A percentile compares a stretch with the other conserved stretches of the same genome.
These are phyloP conservation scores for Metschnikowia matae DNA, from an alignment of 805 yeast genomes.

Conservation along the genomic window DNA sequence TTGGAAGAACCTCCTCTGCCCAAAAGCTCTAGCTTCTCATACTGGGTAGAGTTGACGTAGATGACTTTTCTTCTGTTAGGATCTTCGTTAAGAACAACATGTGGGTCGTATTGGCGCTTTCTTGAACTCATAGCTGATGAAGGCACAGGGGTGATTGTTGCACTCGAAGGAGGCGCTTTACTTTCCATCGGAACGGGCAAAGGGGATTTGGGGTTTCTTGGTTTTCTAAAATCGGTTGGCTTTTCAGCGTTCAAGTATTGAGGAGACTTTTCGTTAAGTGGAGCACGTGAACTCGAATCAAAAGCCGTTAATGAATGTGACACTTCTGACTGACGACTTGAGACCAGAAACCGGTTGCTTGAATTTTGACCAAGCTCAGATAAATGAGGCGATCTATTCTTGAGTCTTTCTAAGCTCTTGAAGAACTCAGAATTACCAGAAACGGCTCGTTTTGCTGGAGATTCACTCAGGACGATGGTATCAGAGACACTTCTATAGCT, in stretches of 20 bases:
- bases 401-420: constrained; percentile 15
- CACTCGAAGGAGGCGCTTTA: constrained; percentile 5
- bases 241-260: constrained; percentile 11
- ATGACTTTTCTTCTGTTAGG: constrained; percentile 26
- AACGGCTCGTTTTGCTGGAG: constrained; percentile 1
- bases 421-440: constrained; percentile 17
- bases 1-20: constrained; percentile 94
- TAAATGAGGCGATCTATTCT: constrained; percentile 8
- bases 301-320: background rate
- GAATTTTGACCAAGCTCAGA: background rate
- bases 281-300: constrained; percentile 2
- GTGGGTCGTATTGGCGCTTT: background rate
- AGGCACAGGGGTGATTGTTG: background rate
- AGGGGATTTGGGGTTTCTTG: constrained; percentile 21
- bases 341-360: background rate
- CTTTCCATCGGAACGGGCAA: background rate
- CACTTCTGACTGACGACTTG: background rate
- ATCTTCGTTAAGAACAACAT: constrained; percentile 11
- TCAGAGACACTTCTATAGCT: constrained; percentile 1
- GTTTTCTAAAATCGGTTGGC: constrained; percentile 31
- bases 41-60: constrained; percentile 52
- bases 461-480: background rate
- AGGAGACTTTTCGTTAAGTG: constrained; percentile 10
- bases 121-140: background rate
- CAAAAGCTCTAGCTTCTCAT: constrained; percentile 69